Conservation (phyloP, 768 basidiomycete genomes). For the Chalciporus sphaerocephalus region DNA sequence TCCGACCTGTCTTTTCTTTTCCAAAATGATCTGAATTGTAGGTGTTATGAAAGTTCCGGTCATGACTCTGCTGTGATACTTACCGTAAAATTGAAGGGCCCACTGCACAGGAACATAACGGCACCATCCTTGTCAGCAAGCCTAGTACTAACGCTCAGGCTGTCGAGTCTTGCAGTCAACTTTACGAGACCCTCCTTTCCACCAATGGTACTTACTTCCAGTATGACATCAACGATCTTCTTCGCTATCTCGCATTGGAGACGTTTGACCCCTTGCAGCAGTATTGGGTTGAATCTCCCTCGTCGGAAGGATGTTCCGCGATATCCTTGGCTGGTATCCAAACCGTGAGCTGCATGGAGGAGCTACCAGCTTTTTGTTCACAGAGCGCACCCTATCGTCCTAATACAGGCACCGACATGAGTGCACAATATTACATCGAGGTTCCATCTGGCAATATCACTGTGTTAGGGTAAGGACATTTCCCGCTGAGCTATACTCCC, state of each 20-base stretch:
- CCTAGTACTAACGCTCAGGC: slow-evolving; percentile 3
- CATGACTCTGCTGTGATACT: neutral
- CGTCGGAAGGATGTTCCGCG: slow-evolving; percentile 1
- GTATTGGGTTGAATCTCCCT: slow-evolving; percentile 9
- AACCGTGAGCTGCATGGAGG: slow-evolving; percentile 1
- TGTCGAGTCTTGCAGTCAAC: slow-evolving; percentile 4
- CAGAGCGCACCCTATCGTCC: slow-evolving; percentile 10
- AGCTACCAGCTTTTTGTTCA: slow-evolving; percentile 7
- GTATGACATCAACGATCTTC: slow-evolving; percentile 5
- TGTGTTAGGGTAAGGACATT: slow-evolving; percentile 5
- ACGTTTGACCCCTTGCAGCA: slow-evolving; percentile 2
- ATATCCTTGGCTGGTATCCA: slow-evolving; percentile 7
- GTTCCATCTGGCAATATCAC: slow-evolving; percentile 7
- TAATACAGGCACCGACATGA: slow-evolving; percentile 6
- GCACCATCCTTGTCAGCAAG: slow-evolving; percentile 4
- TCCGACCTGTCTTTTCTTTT: slow-evolving; percentile 8
- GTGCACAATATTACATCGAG: slow-evolving; percentile 4
- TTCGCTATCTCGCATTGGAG: slow-evolving; percentile 9
- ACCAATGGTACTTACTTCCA: slow-evolving; percentile 9
- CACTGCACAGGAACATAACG: slow-evolving; percentile 6
- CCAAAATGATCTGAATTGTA: slow-evolving; percentile 13
- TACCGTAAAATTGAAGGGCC: neutral
- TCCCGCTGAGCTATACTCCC: neutral
- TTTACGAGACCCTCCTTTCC: slow-evolving; percentile 6
- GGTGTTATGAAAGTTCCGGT: neutral